These are phyloP conservation scores for Colletotrichum sp. DNA, from an alignment of 2,329 filamentous ascomycete species.

Conservation along the genomic window DNA sequence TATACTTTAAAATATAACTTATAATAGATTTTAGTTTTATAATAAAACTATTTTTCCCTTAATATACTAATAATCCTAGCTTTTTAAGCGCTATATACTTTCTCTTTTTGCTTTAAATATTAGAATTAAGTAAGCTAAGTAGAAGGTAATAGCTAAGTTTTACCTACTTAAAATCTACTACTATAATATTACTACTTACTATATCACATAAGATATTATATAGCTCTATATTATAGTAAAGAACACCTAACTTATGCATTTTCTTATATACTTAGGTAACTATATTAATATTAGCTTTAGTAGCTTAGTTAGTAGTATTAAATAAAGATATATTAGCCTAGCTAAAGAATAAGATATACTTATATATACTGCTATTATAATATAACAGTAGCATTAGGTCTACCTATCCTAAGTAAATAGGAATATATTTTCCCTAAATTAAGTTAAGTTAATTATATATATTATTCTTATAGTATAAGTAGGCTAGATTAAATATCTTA, in stretches of 20 bases:
- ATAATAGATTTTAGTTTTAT: not conserved
- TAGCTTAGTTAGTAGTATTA: no score
- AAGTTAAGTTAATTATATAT: conserved; percentile 33
- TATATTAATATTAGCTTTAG: not conserved
- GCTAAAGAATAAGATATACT: no score
- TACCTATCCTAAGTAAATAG: conserved; percentile 38
- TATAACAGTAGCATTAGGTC: conserved; percentile 34
- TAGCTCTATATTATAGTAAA: not conserved
- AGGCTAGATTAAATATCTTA: conserved; percentile 24
- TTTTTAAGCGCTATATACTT: not conserved
- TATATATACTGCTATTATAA: conserved; percentile 26
- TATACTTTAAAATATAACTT: not conserved
- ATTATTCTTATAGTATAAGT: conserved; percentile 32
- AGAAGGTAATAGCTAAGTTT: not conserved
- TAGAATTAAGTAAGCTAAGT: not conserved
- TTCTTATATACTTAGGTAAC: not conserved
- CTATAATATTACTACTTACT: not conserved
- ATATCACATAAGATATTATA: not conserved
- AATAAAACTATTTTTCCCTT: not conserved
- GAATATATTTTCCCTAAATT: conserved; percentile 37
- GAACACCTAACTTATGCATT: not conserved
- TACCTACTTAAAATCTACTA: not conserved
- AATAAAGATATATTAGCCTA: no score
- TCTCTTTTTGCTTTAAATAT: not conserved
- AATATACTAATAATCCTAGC: not conserved